Evolutionary conservation across 306 rosid genomes (phyloP), one percentile per base, ranked within the genome.

Genomic region (Comarum palustre): DNA sequence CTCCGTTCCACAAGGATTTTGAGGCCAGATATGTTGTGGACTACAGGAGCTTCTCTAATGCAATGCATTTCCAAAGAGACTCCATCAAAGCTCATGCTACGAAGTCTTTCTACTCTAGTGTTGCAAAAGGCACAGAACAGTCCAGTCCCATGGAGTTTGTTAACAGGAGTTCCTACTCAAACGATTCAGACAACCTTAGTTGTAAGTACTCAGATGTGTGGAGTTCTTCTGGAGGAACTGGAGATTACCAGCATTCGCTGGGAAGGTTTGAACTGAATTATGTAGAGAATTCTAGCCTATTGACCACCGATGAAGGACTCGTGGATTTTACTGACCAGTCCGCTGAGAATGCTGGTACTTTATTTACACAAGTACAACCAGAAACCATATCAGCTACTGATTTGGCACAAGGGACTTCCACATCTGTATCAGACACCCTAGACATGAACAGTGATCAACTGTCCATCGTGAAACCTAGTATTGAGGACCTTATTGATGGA

Each of bases 1-100:
- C 66, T 63, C 85, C 85, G n/a, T 72, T 74, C 80, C 90, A 76
- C 55, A 90, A 90, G 87, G 96, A 89, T 63, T 46, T 76, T 48
- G 90, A 86, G 60, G 79, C 73, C 46, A 84, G 82, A 83, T 81
- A 75, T 74, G 36, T 59, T 24, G 32, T 36, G 69, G 90, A 84
- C 66, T 85, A 48, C 12, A 73, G 80, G 47, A 79, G 90, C 70
- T 79, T 81, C 68, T 87, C 86, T 5, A 52, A 69, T 65, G 89
- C 90, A 81, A 73, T 80, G 63, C 84, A 71, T 19, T 72, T 84
- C 31, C 62, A 70, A n/a, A 82, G 89, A 74, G 83, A 77, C 54
- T 77, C 84, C 55, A 79, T 79, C 51, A 72, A 75, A 61, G 61
- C 88, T 47, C 84, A 77, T 12, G 85, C 87, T 73, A 24, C 86